Base-by-base conservation (phyloP, 495 filamentous ascomycete genomes). In the Penicillium salamii region DNA sequence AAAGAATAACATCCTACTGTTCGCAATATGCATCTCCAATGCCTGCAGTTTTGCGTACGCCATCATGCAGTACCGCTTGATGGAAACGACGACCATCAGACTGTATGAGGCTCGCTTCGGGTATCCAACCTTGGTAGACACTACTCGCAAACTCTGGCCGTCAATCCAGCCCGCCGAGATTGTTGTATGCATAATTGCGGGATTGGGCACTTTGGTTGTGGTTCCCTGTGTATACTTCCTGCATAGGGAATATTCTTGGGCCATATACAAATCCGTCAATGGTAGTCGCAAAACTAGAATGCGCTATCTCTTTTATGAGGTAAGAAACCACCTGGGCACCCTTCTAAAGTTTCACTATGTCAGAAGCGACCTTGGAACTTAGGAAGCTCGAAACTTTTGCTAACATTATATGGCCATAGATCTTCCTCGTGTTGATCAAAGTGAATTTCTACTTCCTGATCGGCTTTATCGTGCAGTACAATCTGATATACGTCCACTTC, bases 11-110 rank as follows among this genome's bases (percentile, higher is more conserved):
- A 51, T 65, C 21, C 37, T 57, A 3, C 49, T 65, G 6, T 46
- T 62, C 8, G 59, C 61, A 9, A 52, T 65, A 9, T 65, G 61
- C 49, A 42, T 53, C 15, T 47, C 42, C 48, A 57, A 62, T 51
- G 38, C 19, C 37, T 62, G 50, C 33, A 43, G 45, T 15, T 46
- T 57, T 55, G 46, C 5, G 11, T 40, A 40, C 37, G 20, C 37
- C 14, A 6, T 40, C 13, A 40, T 40, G 37, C 52, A 52, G 15
- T 58, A 52, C 18, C 26, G 1, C 14, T 21, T 19, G 1, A 49
- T 55, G 52, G 7, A 41, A 12, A 7, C 26, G 13, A 41, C n/a
- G 3, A 52, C 24, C 18, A 42, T 8, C 23, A 15, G 7, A 24
- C n/a, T 31, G 5, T 23, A 9, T 40, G 37, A 14, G 6, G 1